Percentiles rank a stretch among this genome's conserved stretches.
These are phyloP conservation scores for Lumnitzera littorea DNA, from an alignment of 345 rosid species.

Conservation along the genomic window DNA sequence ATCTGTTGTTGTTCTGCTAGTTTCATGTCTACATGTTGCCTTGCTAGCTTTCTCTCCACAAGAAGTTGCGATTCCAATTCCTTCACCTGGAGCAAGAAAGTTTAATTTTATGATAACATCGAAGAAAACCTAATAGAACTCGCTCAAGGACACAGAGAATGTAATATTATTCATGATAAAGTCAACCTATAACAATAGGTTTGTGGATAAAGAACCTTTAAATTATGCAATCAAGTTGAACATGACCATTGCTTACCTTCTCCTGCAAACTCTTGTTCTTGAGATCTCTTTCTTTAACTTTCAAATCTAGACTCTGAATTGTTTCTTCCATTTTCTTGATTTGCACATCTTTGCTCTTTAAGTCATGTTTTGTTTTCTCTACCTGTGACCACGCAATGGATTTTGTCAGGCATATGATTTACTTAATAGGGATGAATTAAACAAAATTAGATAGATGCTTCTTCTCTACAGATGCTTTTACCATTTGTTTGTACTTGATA, in stretches of 20 bases:
- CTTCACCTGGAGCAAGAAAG: slow-evolving; percentile 45
- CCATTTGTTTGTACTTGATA: slow-evolving; percentile 82
- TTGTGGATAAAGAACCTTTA: background rate
- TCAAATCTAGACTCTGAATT: slow-evolving; percentile 51
- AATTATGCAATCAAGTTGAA: background rate
- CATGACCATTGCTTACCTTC: slow-evolving; percentile 54
- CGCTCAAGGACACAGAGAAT: no score
- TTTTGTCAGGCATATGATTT: background rate
- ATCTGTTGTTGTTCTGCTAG: slow-evolving; percentile 65
- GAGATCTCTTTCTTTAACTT: slow-evolving; percentile 72
- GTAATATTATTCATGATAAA: no score
- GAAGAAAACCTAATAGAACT: no score
- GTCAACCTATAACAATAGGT: no score
- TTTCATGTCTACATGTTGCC: slow-evolving; percentile 90
- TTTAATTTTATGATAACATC: background rate
- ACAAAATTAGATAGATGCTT: background rate
- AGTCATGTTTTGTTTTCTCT: slow-evolving; percentile 78
- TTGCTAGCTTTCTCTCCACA: slow-evolving; percentile 86
- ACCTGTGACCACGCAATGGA: slow-evolving; percentile 22
- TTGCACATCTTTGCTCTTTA: slow-evolving; percentile 81
- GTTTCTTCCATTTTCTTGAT: slow-evolving; percentile 87
- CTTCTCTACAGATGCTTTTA: slow-evolving; percentile 15
- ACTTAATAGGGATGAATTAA: background rate
- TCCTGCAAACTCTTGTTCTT: slow-evolving; percentile 75
- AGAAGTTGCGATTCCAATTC: slow-evolving; percentile 90